phyloP scores from a whole-genome alignment of 257 asterid species.

The Petunia secreta region DNA sequence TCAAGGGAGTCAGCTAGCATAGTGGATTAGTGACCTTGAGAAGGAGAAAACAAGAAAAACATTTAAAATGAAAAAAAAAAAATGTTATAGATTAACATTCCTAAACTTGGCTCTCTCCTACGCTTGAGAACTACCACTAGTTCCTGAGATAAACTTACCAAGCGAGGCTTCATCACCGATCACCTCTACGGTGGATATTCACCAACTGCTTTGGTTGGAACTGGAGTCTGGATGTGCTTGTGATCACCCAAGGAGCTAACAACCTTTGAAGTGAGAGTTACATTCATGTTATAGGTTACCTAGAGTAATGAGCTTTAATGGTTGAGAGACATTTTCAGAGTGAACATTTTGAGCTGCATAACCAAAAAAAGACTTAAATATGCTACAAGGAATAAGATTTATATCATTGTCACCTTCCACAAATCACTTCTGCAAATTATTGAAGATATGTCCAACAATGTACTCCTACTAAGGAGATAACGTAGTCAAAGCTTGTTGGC shows the following conservation, averaged over 20 bases:
- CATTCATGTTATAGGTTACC: neutral
- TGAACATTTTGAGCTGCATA: too few species aligned
- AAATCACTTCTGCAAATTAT: neutral
- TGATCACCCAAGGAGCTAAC: neutral
- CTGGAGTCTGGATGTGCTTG: neutral
- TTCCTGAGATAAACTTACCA: too few species aligned
- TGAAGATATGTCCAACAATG: neutral
- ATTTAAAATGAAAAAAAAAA: neutral
- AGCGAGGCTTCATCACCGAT: neutral
- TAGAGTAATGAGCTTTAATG: neutral
- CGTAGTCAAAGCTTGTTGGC: neutral
- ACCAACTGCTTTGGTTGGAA: neutral
- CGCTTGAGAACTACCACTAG: neutral
- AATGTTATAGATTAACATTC: neutral
- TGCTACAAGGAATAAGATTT: neutral
- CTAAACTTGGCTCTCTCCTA: neutral
- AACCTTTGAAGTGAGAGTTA: neutral
- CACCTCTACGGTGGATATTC: neutral
- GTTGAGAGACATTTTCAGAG: neutral
- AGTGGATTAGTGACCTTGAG: too few species aligned
- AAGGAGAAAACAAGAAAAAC: too few species aligned
- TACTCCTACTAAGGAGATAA: neutral
- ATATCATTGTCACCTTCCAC: neutral
- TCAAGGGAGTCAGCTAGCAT: too few species aligned
- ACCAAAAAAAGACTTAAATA: neutral